Evolutionary conservation across 495 filamentous ascomycete genomes (phyloP), one percentile per base, ranked within the genome.

Genomic region (Penicillium silybi): DNA sequence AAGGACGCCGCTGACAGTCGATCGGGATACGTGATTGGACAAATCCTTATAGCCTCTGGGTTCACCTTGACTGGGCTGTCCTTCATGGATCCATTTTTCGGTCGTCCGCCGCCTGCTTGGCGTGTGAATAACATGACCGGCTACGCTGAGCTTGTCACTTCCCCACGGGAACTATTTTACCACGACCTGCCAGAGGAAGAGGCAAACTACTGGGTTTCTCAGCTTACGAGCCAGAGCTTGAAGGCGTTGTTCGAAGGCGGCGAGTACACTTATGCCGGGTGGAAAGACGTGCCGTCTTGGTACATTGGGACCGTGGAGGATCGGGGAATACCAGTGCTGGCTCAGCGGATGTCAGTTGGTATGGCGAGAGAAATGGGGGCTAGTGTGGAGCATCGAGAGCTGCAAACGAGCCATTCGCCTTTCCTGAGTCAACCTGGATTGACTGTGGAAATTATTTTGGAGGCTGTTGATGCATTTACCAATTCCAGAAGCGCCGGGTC

Each of bases 1-100:
- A 64, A 6, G 37, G 41, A 26, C 37, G 61, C 8, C 37, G 17
- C 52, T 34, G n/a, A n/a, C 38, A 53, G 54, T 9, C 58, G 57
- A 32, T 13, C 48, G 17, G 73, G 73, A 13, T 66, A 65, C 26
- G 67, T 80, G 3, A 58, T 77, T 25, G 72, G 71, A 0, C 56
- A 78, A 4, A 62, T 79, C 26, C 69, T 75, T 35, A 64, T 78
- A 5, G 63, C 64, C 27, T 73, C 70, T 16, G 63, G 61, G 35
- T 69, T 62, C 25, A 57, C 48, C 19, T 34, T 63, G 0, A 54
- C 59, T 7, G 66, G 64, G 0, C n/a, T 65, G 0, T 9, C 62
- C 11, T 65, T 67, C 41, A 63, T 69, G 62, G 66, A 63, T 46
- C 59, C 61, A 6, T 65, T 67, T 54, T 53, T 65, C 19, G 64